phyloP scores from a whole-genome alignment of 2,329 filamentous ascomycete species.

The Pseudodiploospora longispora region DNA sequence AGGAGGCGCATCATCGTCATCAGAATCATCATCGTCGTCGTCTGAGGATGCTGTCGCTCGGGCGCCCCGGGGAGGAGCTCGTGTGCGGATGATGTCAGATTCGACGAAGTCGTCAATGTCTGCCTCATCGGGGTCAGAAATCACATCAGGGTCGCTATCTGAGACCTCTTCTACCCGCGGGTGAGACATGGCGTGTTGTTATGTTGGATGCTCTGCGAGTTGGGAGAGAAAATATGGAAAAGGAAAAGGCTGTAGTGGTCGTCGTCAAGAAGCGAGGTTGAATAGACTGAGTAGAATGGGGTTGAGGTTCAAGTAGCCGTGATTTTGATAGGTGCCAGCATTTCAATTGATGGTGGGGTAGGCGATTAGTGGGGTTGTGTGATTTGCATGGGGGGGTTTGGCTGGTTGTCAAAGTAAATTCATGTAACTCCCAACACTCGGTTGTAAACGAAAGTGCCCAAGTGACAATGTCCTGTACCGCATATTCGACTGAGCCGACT shows the following conservation, averaged over 20 bases:
- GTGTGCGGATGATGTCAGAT: constrained; percentile 44
- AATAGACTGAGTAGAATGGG: neutral
- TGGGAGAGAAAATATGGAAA: too few species aligned
- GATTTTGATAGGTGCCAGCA: too few species aligned
- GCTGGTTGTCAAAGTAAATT: too few species aligned
- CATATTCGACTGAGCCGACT: too few species aligned
- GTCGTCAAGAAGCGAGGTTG: neutral
- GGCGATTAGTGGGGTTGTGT: too few species aligned
- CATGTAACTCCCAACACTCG: too few species aligned
- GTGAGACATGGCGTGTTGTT: constrained; percentile 58
- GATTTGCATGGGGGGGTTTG: too few species aligned
- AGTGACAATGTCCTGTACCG: too few species aligned
- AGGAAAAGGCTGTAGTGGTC: too few species aligned
- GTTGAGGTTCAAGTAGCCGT: neutral
- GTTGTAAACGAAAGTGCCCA: too few species aligned
- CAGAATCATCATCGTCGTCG: neutral
- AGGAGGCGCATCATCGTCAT: constrained; percentile 4
- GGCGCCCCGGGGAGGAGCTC: constrained; percentile 24
- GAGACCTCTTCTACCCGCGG: constrained; percentile 88
- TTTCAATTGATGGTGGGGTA: too few species aligned
- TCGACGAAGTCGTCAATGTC: constrained; percentile 63
- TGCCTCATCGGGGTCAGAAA: constrained; percentile 77
- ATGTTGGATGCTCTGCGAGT: neutral
- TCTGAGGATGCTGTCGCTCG: constrained; percentile 14
- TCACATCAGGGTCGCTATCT: constrained; percentile 59